These are phyloP conservation scores for Fusarium sp. DNA, from an alignment of 2,329 filamentous ascomycete genomes.

Conservation along the genomic window DNA sequence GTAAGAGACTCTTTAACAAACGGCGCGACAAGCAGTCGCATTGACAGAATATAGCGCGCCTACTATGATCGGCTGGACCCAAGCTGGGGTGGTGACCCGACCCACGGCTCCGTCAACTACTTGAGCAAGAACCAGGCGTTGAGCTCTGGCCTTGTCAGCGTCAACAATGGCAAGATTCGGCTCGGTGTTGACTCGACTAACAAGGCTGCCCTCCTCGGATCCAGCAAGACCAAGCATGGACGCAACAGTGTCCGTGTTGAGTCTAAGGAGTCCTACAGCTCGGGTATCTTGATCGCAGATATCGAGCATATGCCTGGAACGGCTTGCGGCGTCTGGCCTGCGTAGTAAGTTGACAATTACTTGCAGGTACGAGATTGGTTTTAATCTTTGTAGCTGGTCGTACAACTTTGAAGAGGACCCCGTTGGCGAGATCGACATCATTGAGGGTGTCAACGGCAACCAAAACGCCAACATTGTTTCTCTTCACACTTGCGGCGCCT, in stretches of 20 bases:
- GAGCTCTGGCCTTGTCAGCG: conserved; percentile 15
- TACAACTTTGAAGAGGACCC: conserved; percentile 25
- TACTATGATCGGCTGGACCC: conserved; percentile 11
- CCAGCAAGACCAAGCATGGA: conserved; percentile 13
- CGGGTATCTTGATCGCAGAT: conserved; percentile 20
- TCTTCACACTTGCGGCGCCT: conserved; percentile 21
- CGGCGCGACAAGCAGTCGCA: accelerated
- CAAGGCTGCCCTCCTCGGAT: conserved; percentile 1
- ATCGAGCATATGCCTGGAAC: conserved; percentile 25
- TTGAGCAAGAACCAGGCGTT: conserved; percentile 10
- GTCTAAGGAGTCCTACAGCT: conserved; percentile 18
- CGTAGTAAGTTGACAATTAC: not conserved
- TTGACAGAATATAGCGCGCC: conserved; percentile 1
- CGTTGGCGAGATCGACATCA: conserved; percentile 23
- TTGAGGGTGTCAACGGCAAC: conserved; percentile 14
- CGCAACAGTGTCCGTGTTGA: conserved; percentile 19
- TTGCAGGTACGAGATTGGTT: not conserved
- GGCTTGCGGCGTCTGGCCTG: conserved; percentile 20
- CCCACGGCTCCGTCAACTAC: conserved; percentile 20
- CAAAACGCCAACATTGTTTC: conserved; percentile 18
- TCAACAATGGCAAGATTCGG: conserved; percentile 12
- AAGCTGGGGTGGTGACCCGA: conserved; percentile 15
- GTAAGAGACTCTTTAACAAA: not conserved
- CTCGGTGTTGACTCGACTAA: conserved; percentile 13
- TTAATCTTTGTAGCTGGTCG: conserved; percentile 11